Evolutionary conservation across 352 stramenopile species (phyloP), one percentile per base, ranked within the genome.

Genomic region (Globisporangium carolinianum): DNA sequence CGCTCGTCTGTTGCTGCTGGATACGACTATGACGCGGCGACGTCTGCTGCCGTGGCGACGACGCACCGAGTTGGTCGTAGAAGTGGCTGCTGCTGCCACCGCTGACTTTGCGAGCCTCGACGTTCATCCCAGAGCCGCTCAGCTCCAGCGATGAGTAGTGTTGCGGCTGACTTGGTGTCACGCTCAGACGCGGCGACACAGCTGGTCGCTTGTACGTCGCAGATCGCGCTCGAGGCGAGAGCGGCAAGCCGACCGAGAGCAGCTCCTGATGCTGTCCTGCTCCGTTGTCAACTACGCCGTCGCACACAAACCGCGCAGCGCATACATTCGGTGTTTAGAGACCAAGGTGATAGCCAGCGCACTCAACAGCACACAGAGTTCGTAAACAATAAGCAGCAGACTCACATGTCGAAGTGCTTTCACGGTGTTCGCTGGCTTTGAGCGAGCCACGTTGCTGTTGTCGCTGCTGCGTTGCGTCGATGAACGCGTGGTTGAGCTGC

Each of bases 391-490:
- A 36, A n/a, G 8, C 4, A 38, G 14, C n/a, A 38, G 36, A 39
- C 38, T 6, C 6, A 57, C 51, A 17, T 50, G 53, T 58, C 42
- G 56, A 17, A 37, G 36, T 43, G 50, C 32, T 51, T 24, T 50
- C 49, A 18, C 52, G 42, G 4, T 38, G 57, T 35, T 71, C 62
- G 46, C 54, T 45, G 47, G 51, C 36, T n/a, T 70, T 68, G 8
- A 51, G 42, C 6, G 53, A 51, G 18, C 57, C 52, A 0, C 55
- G 46, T 3, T 69, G 62, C 14, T 58, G 65, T 17, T 56, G 48
- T 18, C 39, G 55, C 38, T 62, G 58, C 42, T 59, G 62, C 38
- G 48, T 41, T 3, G 10, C 41, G 41, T 46, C 47, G 5, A 43
- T 17, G 15, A 46, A n/a, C 55, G 47, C 38, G 9, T 55, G 47